Conservation (phyloP, 202 grass and related monocot species). For the Panicum hallii region DNA sequence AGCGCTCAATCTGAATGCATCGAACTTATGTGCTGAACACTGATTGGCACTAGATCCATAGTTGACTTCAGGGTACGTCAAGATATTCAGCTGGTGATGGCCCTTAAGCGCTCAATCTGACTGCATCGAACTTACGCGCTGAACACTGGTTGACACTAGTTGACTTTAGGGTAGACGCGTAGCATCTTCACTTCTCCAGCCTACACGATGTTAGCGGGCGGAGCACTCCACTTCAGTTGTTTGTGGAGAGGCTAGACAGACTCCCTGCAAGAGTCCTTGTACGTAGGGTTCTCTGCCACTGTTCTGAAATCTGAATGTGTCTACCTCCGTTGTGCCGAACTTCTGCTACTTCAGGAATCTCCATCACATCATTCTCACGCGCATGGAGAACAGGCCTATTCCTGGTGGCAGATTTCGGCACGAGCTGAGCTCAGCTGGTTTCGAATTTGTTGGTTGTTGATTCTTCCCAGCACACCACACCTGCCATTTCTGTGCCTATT, state of each 20-base stretch:
- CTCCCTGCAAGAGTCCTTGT: not conserved
- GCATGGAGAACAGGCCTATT: conserved; percentile 17
- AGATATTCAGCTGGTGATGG: conserved; percentile 11
- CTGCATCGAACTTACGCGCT: conserved; percentile 30
- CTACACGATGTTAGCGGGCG: not conserved
- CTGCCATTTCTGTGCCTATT: not conserved
- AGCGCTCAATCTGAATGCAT: conserved; percentile 34
- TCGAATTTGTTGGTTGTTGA: not conserved
- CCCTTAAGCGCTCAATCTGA: conserved; percentile 24
- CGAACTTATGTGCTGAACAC: conserved; percentile 22
- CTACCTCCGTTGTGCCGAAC: not conserved
- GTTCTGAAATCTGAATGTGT: not conserved
- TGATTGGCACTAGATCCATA: conserved; percentile 12
- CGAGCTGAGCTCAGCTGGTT: not conserved
- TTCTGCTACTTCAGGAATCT: not conserved
- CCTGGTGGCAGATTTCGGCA: conserved; percentile 6
- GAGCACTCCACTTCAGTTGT: conserved; percentile 20
- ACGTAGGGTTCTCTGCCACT: not conserved
- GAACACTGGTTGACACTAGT: conserved; percentile 23
- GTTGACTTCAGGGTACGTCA: conserved; percentile 17
- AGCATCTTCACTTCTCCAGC: not conserved
- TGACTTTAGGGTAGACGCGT: conserved; percentile 18
- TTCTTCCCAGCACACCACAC: not conserved
- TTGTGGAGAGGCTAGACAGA: not conserved
- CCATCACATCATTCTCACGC: not conserved